Evolutionary conservation across 1,284 basidiomycete genomes (phyloP), one percentile per base, ranked within the genome.

Genomic region (Stygiomarasmius scandens): DNA sequence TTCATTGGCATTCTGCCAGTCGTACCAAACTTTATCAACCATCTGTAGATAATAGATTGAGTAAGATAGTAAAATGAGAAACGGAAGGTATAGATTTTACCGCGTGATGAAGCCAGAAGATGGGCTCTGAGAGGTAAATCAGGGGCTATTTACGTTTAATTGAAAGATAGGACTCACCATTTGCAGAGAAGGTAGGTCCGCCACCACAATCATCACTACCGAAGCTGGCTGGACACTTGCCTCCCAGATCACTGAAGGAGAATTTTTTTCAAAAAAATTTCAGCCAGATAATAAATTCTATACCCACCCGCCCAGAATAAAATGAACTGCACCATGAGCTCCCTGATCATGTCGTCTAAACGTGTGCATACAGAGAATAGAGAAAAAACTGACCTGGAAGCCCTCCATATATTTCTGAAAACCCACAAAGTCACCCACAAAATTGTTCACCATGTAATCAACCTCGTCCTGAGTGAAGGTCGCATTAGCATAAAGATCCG

Each of bases 21-120:
- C 69, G 27, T 55, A 69, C 72, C 72, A 74, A 12, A 74, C 56
- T 58, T 73, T 73, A 60, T 73, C 72, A 14, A 74, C 63, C 71
- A 73, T 74, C 56, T 58, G 52, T 2, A 34, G 14, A 12, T 22
- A 2, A 49, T 12, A 27, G 19, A 2, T 20, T 11, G 23, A 22
- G 10, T 20, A 29, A 44, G 0, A 27, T 22, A 23, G 22, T 1
- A 47, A 43, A 4, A 12, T 11, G 9, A 29, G 14, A 16, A 49
- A 23, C 25, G 1, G 6, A 20, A 38, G 23, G 29, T 12, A 12
- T 12, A 6, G 3, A 38, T 24, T 43, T 41, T 51, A 57, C 55
- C 22, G 47, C 49, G 27, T 57, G 55, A 23, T 58, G 51, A 19
- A 58, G 38, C 45, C 44, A 58, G 47, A 58, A 58, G 16, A 58